Evolutionary conservation across 2,329 filamentous ascomycete genomes (phyloP).

Genomic region (Ascocoryne sarcoides): DNA sequence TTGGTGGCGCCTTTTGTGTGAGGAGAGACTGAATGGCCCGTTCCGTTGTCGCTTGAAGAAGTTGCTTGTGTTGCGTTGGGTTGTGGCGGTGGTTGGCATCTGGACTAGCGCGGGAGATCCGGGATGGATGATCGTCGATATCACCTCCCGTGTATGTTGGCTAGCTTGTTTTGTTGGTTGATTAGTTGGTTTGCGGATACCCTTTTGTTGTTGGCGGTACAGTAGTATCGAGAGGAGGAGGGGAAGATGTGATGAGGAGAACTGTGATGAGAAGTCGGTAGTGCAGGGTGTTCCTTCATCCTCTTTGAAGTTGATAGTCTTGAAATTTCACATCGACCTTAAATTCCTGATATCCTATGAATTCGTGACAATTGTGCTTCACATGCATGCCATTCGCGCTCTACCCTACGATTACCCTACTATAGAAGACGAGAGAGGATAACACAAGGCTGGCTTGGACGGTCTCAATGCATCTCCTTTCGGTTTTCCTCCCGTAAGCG

Average conservation of each 20-base stretch:
- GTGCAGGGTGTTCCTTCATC: not conserved
- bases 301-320: not conserved
- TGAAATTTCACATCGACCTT: not conserved
- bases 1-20: not conserved
- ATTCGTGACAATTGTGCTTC: not conserved
- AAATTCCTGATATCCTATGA: not conserved
- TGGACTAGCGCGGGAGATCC: no score
- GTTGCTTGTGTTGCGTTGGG: no score
- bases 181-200: not conserved
- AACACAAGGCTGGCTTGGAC: no score
- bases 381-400: not conserved
- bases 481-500: no score
- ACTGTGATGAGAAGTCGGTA: not conserved
- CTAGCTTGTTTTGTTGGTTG: not conserved
- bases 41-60: not conserved
- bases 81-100: no score
- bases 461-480: no score
- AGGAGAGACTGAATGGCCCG: not conserved
- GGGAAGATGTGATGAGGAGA: no score
- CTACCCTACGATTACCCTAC: no score
- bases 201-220: not conserved
- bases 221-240: not conserved
- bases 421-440: no score
- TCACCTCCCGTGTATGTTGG: no score
- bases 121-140: no score